Percentiles rank a stretch among this genome's conserved stretches.
Conservation (phyloP, 345 rosid genomes). For the Garcia nutans region DNA sequence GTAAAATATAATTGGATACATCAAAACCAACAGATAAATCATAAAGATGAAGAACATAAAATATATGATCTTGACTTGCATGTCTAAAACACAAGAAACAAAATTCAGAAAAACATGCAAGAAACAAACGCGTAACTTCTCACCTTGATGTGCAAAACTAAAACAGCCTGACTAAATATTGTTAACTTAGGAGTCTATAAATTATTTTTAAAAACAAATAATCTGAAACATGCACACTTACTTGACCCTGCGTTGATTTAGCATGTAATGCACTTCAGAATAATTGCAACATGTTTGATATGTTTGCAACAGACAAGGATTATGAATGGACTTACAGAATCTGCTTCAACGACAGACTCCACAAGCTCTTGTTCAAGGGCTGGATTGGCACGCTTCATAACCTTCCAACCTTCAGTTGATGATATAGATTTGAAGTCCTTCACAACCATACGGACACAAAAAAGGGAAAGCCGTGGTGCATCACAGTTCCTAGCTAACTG, state of each 20-base stretch:
- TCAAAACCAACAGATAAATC: not conserved
- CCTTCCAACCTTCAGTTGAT: conserved; percentile 81
- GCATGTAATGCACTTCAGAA: not conserved
- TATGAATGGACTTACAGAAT: conserved; percentile 45
- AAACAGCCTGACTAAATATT: not conserved
- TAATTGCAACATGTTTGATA: not conserved
- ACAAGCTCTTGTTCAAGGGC: conserved; percentile 78
- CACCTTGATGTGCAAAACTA: not conserved
- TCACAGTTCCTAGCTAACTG: conserved; percentile 74
- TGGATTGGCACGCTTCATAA: conserved; percentile 63
- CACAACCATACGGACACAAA: conserved; percentile 60
- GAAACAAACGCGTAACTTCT: not conserved
- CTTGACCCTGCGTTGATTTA: not conserved
- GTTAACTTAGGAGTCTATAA: not conserved
- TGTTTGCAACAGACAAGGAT: not conserved
- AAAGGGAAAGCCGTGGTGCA: conserved; percentile 54
- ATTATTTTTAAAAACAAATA: not conserved
- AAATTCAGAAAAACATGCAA: not conserved
- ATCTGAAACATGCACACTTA: not conserved
- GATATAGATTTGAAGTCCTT: conserved; percentile 74
- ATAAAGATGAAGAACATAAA: not conserved
- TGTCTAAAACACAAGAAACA: not conserved
- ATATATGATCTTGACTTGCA: not conserved
- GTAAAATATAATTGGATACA: not conserved
- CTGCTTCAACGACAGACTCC: conserved; percentile 65